Base-by-base conservation (phyloP, 495 filamentous ascomycete genomes). In the Usnea hakonensis region DNA sequence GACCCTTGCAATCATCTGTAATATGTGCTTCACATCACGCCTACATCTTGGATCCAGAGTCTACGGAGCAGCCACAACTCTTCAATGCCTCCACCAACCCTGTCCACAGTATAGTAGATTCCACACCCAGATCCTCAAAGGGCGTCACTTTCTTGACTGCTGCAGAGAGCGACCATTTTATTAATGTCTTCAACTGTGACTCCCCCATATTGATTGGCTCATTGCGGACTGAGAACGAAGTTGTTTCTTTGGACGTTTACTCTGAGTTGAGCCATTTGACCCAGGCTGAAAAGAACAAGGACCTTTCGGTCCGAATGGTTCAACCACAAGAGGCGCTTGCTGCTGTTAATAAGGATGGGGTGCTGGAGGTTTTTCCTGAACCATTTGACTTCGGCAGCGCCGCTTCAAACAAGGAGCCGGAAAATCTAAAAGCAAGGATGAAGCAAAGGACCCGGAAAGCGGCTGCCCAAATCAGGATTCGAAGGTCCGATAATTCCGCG, bases 21-120 rank as follows among this genome's bases (percentile, higher is more conserved):
- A 75, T 85, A 53, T 84, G 78, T 64, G 83, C 83, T 41, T 84
- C 83, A 6, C 78, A 83, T 68, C 79, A 75, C 4, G 76, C 81
- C 17, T 81, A 78, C 67, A 73, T 82, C 52, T 72, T 85, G 62
- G 70, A 81, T 55, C 69, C 73, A 32, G 77, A 79, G 52, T 75
- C 77, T 40, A 63, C 70, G 32, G 76, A 75, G 43, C 72, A 76
- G 59, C 53, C 70, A n/a, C 70, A 74, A 0, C 69, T 74, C 11
- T 85, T 84, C 66, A 75, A 76, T 28, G 82, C 80, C 9, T 81
- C 83, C 75, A 78, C 75, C 43, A 81, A 81, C 58, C 69, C 76
- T 10, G 77, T 85, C 55, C 80, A 81, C 66, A 77, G 74, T 4
- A 70, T 85, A 41, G 61, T 82, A 57, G 64, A 75, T 3, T 79